These are phyloP conservation scores for Aspergillus sp. DNA, from an alignment of 2,329 filamentous ascomycete genomes.

Conservation along the genomic window DNA sequence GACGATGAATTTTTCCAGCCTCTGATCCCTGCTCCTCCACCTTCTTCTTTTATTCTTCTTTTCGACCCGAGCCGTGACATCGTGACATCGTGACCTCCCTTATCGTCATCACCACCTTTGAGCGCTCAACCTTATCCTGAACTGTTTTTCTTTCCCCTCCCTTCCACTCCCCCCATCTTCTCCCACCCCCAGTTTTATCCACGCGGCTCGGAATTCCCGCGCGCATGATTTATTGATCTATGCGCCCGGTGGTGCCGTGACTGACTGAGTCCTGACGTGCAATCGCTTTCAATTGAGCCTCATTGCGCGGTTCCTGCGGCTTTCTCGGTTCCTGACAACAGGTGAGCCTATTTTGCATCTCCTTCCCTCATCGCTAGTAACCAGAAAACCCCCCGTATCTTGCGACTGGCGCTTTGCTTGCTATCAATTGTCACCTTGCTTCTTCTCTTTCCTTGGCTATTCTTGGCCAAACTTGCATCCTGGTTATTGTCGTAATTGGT, in stretches of 20 bases:
- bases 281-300: constrained; percentile 7
- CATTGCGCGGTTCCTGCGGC: constrained; percentile 7
- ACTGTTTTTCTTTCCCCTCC: neutral
- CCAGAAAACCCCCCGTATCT: neutral
- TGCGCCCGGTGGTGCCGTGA: constrained; percentile 6
- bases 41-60: neutral
- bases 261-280: constrained; percentile 5
- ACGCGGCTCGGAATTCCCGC: neutral
- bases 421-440: neutral
- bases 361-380: neutral
- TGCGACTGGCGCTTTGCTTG: neutral
- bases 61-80: neutral
- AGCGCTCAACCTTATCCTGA: neutral
- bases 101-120: neutral
- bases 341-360: constrained; percentile 9
- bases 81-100: constrained; percentile 6
- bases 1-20: constrained; percentile 8
- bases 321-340: constrained; percentile 8
- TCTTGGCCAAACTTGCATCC: neutral
- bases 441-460: neutral
- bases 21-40: constrained; percentile 4
- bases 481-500: constrained; percentile 2
- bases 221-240: constrained; percentile 5
- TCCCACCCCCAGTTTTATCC: neutral
- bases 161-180: neutral